Conservation (phyloP, 163 green algal species). For the Chlorella variabilis region DNA sequence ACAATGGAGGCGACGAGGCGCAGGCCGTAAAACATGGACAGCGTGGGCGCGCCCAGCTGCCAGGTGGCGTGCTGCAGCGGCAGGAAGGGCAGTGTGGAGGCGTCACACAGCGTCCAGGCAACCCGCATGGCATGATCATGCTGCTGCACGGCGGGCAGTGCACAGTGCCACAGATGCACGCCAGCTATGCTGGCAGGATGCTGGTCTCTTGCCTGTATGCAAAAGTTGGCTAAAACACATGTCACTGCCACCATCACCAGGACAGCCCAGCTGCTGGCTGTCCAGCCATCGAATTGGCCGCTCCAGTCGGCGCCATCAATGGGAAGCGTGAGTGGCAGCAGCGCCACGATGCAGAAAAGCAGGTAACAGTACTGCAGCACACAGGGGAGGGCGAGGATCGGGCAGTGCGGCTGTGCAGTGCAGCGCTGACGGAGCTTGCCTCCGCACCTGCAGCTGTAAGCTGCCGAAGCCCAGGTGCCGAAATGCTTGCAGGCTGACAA, state of each 20-base stretch:
- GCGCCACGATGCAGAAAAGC: neutral
- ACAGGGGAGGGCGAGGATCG: no score
- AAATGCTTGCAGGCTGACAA: constrained; percentile 27
- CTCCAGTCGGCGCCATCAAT: constrained; percentile 28
- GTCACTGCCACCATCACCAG: neutral
- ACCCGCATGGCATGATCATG: no score
- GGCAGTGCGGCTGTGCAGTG: no score
- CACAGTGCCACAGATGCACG: no score
- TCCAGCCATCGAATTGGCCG: constrained; percentile 9
- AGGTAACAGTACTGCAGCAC: constrained; percentile 32
- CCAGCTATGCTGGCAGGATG: no score
- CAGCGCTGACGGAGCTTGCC: no score
- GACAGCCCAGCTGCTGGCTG: constrained; percentile 2
- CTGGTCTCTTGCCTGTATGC: neutral
- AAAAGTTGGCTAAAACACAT: neutral
- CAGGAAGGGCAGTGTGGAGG: no score
- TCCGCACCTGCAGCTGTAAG: constrained; percentile 23
- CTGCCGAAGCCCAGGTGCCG: constrained; percentile 22
- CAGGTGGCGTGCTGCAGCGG: constrained; percentile 23
- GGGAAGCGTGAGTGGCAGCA: constrained; percentile 18
- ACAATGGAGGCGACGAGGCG: constrained; percentile 4
- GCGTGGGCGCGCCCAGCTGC: constrained; percentile 16
- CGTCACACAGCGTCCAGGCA: no score
- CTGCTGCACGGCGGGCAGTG: no score
- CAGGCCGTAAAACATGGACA: constrained; percentile 21